These are phyloP conservation scores for Talaromyces sp. DNA, from an alignment of 2,329 filamentous ascomycete species.

Conservation along the genomic window DNA sequence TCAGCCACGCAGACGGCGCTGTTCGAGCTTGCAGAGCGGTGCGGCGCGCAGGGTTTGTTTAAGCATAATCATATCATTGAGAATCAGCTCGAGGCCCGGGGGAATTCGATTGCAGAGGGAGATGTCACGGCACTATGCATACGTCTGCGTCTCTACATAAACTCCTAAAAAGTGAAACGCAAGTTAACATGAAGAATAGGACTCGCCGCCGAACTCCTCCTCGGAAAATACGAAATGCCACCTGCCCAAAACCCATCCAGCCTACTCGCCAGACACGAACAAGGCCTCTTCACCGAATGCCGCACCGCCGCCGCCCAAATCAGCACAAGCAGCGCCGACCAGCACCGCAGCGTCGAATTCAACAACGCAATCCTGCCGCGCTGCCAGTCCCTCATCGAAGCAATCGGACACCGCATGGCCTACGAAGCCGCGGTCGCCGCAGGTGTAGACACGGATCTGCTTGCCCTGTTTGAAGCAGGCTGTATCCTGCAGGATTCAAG, in stretches of 20 bases:
- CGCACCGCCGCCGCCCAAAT: background rate
- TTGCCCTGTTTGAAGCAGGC: constrained; percentile 13
- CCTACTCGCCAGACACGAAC: constrained; percentile 18
- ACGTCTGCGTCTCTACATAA: background rate
- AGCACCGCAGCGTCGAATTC: constrained; percentile 15
- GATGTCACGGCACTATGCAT: constrained; percentile 9
- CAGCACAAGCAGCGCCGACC: background rate
- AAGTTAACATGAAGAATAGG: constrained; percentile 12
- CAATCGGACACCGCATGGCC: constrained; percentile 19
- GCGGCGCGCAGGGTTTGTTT: constrained; percentile 12
- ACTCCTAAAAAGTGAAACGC: background rate
- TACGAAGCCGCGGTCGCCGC: constrained; percentile 17
- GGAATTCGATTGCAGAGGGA: constrained; percentile 10
- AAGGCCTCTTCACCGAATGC: constrained; percentile 14
- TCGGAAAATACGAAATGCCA: constrained; percentile 20
- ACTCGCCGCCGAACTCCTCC: constrained; percentile 19
- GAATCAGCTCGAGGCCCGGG: background rate
- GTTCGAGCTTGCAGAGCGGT: constrained; percentile 8
- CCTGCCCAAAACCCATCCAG: constrained; percentile 7
- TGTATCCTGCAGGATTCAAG: constrained; percentile 11
- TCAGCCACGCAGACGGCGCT: constrained; percentile 8
- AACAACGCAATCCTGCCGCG: constrained; percentile 17
- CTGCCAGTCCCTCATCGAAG: constrained; percentile 14
- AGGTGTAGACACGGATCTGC: constrained; percentile 7
- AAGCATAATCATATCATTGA: constrained; percentile 12